phyloP scores from a whole-genome alignment of 768 basidiomycete species.

The Trametes sanguinea region DNA sequence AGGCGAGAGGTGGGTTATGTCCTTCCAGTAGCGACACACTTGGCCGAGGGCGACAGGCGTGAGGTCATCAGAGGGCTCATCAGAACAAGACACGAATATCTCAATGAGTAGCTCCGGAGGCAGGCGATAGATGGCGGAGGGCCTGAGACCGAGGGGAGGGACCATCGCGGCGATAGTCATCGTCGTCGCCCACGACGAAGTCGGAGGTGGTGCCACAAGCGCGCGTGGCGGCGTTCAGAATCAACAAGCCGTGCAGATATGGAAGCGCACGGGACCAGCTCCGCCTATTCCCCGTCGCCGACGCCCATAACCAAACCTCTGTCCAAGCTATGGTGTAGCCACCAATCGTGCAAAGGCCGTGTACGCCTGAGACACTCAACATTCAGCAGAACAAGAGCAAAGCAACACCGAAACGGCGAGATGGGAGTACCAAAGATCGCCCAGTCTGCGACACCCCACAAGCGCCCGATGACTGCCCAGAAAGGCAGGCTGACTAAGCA shows the following conservation, averaged over 20 bases:
- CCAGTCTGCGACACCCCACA: background rate
- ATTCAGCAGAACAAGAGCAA: background rate
- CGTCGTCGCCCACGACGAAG: slow-evolving; percentile 17
- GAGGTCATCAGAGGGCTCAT: slow-evolving; percentile 40
- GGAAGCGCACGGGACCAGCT: slow-evolving; percentile 8
- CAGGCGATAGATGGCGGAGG: slow-evolving; percentile 12
- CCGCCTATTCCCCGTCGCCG: background rate
- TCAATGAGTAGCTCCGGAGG: slow-evolving; percentile 34
- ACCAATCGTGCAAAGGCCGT: too few species aligned
- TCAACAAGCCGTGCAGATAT: slow-evolving; percentile 1
- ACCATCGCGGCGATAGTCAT: slow-evolving; percentile 8
- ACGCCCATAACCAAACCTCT: too few species aligned
- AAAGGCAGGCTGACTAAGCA: slow-evolving; percentile 41
- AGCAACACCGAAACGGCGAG: background rate
- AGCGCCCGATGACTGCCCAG: background rate
- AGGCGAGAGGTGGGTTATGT: slow-evolving; percentile 55
- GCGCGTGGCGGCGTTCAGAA: background rate
- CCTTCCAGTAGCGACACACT: slow-evolving; percentile 64
- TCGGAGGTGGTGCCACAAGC: slow-evolving; percentile 11
- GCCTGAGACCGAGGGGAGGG: background rate
- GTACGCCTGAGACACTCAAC: too few species aligned
- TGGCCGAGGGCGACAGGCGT: slow-evolving; percentile 49
- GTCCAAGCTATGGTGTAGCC: too few species aligned
- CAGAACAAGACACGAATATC: slow-evolving; percentile 48
- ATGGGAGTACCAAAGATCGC: background rate